Percentiles rank a stretch among this genome's conserved stretches.
These are phyloP conservation scores for Cladobotryum protrusum DNA, from an alignment of 2,329 filamentous ascomycete genomes.

Conservation along the genomic window DNA sequence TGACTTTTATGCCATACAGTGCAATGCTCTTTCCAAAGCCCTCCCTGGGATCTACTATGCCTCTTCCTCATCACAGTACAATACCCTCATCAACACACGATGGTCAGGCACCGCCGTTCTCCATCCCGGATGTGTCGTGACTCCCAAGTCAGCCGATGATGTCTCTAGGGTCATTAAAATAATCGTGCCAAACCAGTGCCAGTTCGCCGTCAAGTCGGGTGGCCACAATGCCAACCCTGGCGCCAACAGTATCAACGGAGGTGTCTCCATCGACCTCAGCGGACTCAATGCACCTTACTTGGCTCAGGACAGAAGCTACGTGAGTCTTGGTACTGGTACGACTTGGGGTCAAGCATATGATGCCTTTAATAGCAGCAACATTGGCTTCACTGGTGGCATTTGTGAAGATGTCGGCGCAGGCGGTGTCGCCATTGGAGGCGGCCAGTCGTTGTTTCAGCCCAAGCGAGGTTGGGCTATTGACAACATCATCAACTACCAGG, in stretches of 20 bases:
- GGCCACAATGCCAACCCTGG: constrained; percentile 39
- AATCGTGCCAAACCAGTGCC: background rate
- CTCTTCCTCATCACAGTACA: background rate
- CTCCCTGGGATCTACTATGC: background rate
- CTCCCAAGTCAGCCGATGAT: constrained; percentile 2
- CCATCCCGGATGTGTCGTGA: constrained; percentile 2
- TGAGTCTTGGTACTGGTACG: constrained; percentile 33
- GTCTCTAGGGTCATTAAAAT: constrained; percentile 3
- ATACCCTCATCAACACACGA: background rate
- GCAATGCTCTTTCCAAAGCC: too few species aligned
- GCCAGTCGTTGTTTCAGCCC: constrained; percentile 8
- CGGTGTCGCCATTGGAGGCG: constrained; percentile 16
- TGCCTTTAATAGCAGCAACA: background rate
- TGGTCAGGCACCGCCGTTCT: constrained; percentile 7
- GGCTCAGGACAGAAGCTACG: constrained; percentile 12
- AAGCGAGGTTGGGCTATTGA: constrained; percentile 36
- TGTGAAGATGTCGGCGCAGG: constrained; percentile 15
- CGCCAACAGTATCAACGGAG: constrained; percentile 32
- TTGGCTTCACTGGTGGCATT: background rate
- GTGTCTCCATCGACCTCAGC: constrained; percentile 34
- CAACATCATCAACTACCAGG: constrained; percentile 35
- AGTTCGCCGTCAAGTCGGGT: constrained; percentile 34
- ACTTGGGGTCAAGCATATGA: constrained; percentile 13
- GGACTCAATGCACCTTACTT: constrained; percentile 21
- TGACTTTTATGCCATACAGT: too few species aligned